These are phyloP conservation scores for Cyclanthera cordifolia DNA, from an alignment of 306 rosid genomes.

Conservation along the genomic window DNA sequence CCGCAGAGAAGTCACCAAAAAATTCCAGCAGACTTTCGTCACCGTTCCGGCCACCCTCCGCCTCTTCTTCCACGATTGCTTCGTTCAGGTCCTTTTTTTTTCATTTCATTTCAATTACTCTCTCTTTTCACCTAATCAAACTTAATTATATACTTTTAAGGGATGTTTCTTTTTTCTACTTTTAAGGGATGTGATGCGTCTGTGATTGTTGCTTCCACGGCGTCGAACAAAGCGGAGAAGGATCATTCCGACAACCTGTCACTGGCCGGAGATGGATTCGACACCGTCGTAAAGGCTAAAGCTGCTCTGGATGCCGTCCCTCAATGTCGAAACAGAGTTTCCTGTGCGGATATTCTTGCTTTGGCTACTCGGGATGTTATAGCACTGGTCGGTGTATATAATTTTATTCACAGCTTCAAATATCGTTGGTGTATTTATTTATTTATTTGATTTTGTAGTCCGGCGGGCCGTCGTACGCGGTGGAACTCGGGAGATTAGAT, in stretches of 20 bases:
- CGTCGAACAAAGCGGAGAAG: constrained; percentile 47
- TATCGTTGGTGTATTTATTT: too few species aligned
- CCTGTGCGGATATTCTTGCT: constrained; percentile 68
- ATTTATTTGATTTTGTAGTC: constrained; percentile 23
- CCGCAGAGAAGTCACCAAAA: constrained; percentile 40
- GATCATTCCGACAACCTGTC: constrained; percentile 61
- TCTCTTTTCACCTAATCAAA: too few species aligned
- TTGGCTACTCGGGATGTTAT: constrained; percentile 55
- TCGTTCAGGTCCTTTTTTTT: constrained; percentile 35
- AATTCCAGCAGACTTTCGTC: constrained; percentile 48
- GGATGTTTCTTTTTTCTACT: background rate
- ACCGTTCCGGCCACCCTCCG: constrained; percentile 56
- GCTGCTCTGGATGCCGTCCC: constrained; percentile 54
- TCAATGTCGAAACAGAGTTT: constrained; percentile 44
- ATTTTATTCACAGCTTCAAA: too few species aligned
- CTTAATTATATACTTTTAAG: too few species aligned
- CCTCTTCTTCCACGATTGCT: constrained; percentile 64
- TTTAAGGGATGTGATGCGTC: constrained; percentile 75
- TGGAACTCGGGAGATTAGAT: constrained; percentile 57
- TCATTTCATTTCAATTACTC: too few species aligned
- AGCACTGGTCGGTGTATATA: too few species aligned
- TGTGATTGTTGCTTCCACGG: constrained; percentile 30
- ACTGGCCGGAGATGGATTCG: constrained; percentile 64
- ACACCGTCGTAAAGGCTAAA: constrained; percentile 55
- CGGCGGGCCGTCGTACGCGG: constrained; percentile 59